Evolutionary conservation across 2,329 filamentous ascomycete genomes (phyloP), one percentile per base, ranked within the genome.

Genomic region (Thelonectria rubi): DNA sequence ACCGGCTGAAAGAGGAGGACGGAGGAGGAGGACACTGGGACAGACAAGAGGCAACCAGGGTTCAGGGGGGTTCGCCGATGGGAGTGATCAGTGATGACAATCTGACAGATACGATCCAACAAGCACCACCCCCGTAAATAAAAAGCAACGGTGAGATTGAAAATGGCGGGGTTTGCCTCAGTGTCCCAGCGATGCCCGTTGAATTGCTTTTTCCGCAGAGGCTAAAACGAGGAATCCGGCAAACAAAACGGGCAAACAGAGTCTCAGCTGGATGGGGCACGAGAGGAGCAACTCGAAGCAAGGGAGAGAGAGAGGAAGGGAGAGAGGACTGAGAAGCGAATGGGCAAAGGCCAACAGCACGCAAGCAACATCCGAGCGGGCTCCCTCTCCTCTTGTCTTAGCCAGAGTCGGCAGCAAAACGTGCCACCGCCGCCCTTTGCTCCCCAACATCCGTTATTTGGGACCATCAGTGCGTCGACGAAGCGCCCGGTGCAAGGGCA

Each of bases 381-480:
- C 42, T 46, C 42, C 14, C 32, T 34, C 32, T 12, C 5, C 2
- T 18, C 4, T 12, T 21, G 40, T 43, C 18, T 24, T 45, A n/a
- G 5, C 42, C 18, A 45, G 5, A 18, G 42, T 45, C 18, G 17
- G 7, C 17, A 45, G 18, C 18, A 20, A 45, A 45, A 45, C 18
- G 42, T 45, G 42, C 42, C 17, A 42, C 39, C 39, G 5, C 45
- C 24, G 7, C 4, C 24, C 24, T 4, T n/a, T n/a, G n/a, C 8
- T 21, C 3, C 26, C 14, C 46, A 18, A 24, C 46, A 49, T 42
- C 14, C 39, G 39, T 17, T 6, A 20, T 43, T 45, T 18, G 18
- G 21, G 24, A 51, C 34, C 55, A 58, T 52, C 55, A 58, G 48
- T 58, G 55, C 47, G 55, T 21, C 15, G 45, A 21, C 42, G 18